Conservation (phyloP, 179 eudicot genomes). For the Silene coronaria region DNA sequence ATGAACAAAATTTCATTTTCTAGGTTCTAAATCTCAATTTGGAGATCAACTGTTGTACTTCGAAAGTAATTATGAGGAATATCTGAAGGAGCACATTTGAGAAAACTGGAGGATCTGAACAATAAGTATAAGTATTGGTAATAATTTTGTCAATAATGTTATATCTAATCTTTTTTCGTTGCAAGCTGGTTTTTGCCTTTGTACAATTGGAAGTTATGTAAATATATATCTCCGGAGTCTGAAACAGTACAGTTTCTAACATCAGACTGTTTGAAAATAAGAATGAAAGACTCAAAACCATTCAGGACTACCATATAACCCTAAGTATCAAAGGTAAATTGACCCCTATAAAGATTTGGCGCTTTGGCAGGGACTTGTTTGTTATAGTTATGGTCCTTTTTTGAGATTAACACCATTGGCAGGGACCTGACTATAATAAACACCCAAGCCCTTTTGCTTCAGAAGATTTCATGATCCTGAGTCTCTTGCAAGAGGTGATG, state of each 20-base stretch:
- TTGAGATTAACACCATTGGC: slow-evolving; percentile 13
- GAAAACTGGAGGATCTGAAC: slow-evolving; percentile 17
- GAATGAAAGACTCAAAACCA: slow-evolving; percentile 29
- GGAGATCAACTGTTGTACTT: neutral
- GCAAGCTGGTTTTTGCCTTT: slow-evolving; percentile 22
- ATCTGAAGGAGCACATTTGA: slow-evolving; percentile 17
- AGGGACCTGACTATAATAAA: slow-evolving; percentile 15
- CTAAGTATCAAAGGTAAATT: slow-evolving; percentile 13
- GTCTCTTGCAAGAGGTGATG: slow-evolving; percentile 64
- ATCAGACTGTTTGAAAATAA: slow-evolving; percentile 28
- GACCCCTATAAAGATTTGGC: slow-evolving; percentile 12
- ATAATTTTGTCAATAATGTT: slow-evolving; percentile 21
- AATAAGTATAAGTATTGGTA: neutral
- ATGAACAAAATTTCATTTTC: slow-evolving; percentile 10
- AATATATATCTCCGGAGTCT: slow-evolving; percentile 29
- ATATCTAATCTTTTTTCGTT: slow-evolving; percentile 20
- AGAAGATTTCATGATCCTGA: slow-evolving; percentile 85
- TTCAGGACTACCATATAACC: slow-evolving; percentile 16
- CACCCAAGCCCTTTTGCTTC: slow-evolving; percentile 81
- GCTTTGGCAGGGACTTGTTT: slow-evolving; percentile 19
- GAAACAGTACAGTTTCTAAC: slow-evolving; percentile 26
- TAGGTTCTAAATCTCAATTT: neutral
- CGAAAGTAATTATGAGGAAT: slow-evolving; percentile 13
- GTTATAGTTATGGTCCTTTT: slow-evolving; percentile 12
- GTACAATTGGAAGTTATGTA: slow-evolving; percentile 34